A percentile compares a stretch with the other conserved stretches of the same genome.
Evolutionary conservation across 2,329 filamentous ascomycete species (phyloP).

Genomic region (Epichloe sp.): DNA sequence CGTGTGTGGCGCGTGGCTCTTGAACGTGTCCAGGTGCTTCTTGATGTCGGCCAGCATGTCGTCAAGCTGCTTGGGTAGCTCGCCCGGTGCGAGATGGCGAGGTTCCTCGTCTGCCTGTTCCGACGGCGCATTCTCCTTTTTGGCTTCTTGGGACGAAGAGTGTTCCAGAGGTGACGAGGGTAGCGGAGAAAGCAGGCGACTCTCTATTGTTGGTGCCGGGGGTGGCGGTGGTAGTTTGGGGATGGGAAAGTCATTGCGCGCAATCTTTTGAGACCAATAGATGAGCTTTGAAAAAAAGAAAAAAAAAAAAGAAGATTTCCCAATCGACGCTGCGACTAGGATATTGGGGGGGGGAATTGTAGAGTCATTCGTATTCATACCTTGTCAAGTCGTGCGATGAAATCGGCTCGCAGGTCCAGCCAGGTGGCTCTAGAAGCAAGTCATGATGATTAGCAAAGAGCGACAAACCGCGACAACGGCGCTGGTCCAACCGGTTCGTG

Average conservation of each 20-base stretch:
- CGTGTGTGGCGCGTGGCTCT: constrained; percentile 71
- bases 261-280: constrained; percentile 42
- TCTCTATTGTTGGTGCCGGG: constrained; percentile 16
- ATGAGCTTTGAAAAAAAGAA: neutral
- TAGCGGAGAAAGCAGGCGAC: constrained; percentile 26
- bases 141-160: constrained; percentile 40
- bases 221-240: constrained; percentile 41
- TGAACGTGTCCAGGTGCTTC: constrained; percentile 54
- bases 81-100: constrained; percentile 23
- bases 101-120: constrained; percentile 21
- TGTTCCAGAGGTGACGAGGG: constrained; percentile 31
- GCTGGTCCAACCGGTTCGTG: neutral
- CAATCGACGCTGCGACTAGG: too few relatives aligned
- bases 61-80: constrained; percentile 50
- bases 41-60: constrained; percentile 49
- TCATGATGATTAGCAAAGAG: constrained; percentile 15
- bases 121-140: constrained; percentile 55
- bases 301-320: too few relatives aligned
- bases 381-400: constrained; percentile 56
- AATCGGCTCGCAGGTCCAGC: constrained; percentile 50
- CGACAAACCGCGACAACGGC: constrained; percentile 1
- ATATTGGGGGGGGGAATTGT: neutral
- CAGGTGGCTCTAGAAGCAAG: constrained; percentile 47
- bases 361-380: constrained; percentile 19
- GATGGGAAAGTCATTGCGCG: constrained; percentile 61